Evolutionary conservation across 2,329 filamentous ascomycete genomes (phyloP).

Genomic region (Cryphonectria parasitica): DNA sequence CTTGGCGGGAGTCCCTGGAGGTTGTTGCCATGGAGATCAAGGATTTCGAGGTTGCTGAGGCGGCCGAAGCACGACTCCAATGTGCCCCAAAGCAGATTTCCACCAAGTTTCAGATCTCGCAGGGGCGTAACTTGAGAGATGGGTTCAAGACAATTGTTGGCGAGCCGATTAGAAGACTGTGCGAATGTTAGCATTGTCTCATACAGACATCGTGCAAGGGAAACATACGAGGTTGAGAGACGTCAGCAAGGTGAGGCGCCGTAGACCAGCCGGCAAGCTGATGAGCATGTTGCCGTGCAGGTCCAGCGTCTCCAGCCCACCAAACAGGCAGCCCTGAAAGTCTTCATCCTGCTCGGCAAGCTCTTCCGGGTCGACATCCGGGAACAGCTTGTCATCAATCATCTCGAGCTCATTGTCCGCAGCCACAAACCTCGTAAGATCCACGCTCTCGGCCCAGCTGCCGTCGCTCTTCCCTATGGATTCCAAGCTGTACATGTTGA

Average conservation of each 20-base stretch:
- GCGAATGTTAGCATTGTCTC: constrained; percentile 32
- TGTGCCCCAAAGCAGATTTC: constrained; percentile 73
- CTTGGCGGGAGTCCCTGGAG: constrained; percentile 71
- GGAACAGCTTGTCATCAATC: constrained; percentile 76
- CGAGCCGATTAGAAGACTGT: constrained; percentile 80
- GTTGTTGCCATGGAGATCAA: constrained; percentile 83
- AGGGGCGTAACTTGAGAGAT: constrained; percentile 74
- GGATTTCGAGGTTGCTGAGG: constrained; percentile 72
- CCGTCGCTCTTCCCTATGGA: constrained; percentile 64
- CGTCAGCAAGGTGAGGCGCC: constrained; percentile 73
- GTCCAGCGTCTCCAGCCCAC: constrained; percentile 78
- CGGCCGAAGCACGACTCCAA: constrained; percentile 66
- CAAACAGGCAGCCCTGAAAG: constrained; percentile 74
- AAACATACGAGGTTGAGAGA: constrained; percentile 76
- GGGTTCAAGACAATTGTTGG: constrained; percentile 71
- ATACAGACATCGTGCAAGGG: background rate
- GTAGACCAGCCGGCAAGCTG: constrained; percentile 74
- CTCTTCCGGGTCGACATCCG: constrained; percentile 65
- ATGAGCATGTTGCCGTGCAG: constrained; percentile 82
- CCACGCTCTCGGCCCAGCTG: constrained; percentile 90
- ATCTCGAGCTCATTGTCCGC: constrained; percentile 86
- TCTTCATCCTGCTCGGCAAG: constrained; percentile 65
- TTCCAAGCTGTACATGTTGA: constrained; percentile 88
- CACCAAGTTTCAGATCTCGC: constrained; percentile 79
- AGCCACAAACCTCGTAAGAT: constrained; percentile 80